Base-by-base conservation (phyloP, 148 eudicot genomes). In the Rhododendron molle region DNA sequence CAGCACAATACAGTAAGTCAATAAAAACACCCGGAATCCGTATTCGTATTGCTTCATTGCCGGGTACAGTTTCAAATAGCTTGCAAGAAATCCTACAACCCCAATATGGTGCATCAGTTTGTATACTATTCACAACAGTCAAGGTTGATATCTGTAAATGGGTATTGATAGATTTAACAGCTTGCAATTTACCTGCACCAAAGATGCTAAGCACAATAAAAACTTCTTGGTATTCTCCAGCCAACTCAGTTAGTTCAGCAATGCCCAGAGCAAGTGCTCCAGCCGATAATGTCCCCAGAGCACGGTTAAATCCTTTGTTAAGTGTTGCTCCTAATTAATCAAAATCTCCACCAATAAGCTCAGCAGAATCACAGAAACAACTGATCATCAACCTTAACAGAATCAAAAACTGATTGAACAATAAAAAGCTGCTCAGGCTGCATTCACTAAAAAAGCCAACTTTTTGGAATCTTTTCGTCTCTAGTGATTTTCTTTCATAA, bases 1-100 rank as follows among this genome's bases (percentile, higher is more conserved):
- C 60, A 93, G 86, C n/a, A 93, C 94, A 36, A 93, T 93, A 84
- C 94, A 93, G 83, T 86, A 93, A 9, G 96, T 93, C 89, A 93
- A 79, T 86, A 93, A 84, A 88, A 93, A 93, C 16, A 93, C 96
- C 84, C 96, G 85, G 60, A 93, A 93, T 56, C 96, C 96, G 47
- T 93, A 93, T 87, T 93, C 96, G 36, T 92, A 93, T 40, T 90
- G 92, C 92, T 91, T 90, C 92, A 92, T 81, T 67, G 94, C 90
- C 2, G 96, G 94, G 81, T 89, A 85, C 60, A 86, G 86, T 88
- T 93, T 93, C 83, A 90, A 80, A 85, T 90, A 93, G 87, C 88
- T 92, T 83, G 96, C 93, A 32, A 77, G 34, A 78, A 89, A 92
- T 38, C 94, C 93, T 88, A 86, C 88, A 81, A 83, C 1, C 3